Percentiles rank a stretch among this genome's conserved stretches.
These are phyloP conservation scores for Euphorbia lathyris DNA, from an alignment of 345 rosid genomes.

Conservation along the genomic window DNA sequence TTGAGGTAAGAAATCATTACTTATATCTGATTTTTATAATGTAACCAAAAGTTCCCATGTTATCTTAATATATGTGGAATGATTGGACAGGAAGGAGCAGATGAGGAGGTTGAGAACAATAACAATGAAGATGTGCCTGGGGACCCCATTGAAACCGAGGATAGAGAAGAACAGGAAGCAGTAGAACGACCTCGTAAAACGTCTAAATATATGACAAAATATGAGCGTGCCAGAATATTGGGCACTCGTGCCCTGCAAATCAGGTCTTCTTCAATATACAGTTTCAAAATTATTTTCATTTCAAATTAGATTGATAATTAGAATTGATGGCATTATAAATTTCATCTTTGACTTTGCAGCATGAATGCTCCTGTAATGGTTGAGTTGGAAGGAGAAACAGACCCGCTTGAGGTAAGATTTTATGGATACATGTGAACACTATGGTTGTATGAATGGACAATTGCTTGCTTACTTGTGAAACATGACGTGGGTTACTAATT, in stretches of 20 bases:
- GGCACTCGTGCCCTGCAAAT: conserved; percentile 85
- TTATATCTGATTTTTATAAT: not conserved
- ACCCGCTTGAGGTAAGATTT: conserved; percentile 67
- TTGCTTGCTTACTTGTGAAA: not conserved
- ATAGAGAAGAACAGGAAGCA: conserved; percentile 42
- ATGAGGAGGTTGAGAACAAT: conserved; percentile 56
- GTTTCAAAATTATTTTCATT: not conserved
- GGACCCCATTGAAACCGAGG: conserved; percentile 66
- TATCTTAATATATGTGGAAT: conserved; percentile 11
- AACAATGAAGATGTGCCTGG: conserved; percentile 53
- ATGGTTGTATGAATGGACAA: not conserved
- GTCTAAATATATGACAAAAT: conserved; percentile 74
- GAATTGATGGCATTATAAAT: not conserved
- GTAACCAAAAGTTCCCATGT: not conserved
- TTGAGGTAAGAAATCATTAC: conserved; percentile 48
- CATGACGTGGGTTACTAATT: not conserved
- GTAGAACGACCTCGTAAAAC: conserved; percentile 57
- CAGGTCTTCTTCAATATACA: conserved; percentile 37
- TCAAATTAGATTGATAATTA: not conserved
- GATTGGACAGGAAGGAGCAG: conserved; percentile 64
- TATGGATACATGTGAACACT: not conserved
- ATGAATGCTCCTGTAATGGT: conserved; percentile 98
- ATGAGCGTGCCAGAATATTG: conserved; percentile 79
- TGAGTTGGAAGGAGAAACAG: conserved; percentile 85
- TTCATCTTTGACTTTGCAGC: conserved; percentile 36